Evolutionary conservation across 805 yeast species (phyloP), one percentile per base, ranked within the genome.

Genomic region (Kuraishia borneana): DNA sequence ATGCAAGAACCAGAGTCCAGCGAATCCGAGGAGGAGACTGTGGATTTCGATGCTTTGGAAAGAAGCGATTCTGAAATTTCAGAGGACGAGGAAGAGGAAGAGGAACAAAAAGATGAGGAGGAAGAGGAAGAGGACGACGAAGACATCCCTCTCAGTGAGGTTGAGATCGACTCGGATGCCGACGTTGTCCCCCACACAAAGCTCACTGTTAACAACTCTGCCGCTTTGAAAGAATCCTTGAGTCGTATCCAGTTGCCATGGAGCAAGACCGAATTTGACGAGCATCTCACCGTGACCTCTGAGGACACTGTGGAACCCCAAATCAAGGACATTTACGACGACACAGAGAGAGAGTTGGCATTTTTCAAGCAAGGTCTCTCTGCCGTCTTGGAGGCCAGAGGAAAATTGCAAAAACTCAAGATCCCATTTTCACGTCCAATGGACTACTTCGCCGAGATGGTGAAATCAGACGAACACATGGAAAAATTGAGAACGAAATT

Each of bases 391-490:
- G 73, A 69, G 45, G 95, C 83, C 18, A 77, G 89, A 50, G 55
- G 67, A 31, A 70, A 72, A 36, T 63, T 83, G 28, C 60, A 76
- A 37, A 76, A 76, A 49, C 68, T 83, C 44, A 78, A 79, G 51
- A 76, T 89, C 21, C 85, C 96, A 39, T 92, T 92, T 56, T 68
- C 94, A 20, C 75, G 98, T 57, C 99, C 99, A 25, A 63, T 73
- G 49, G 98, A 92, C 55, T 92, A 84, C 58, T 92, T 92, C 62
- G 99, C 98, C 14, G 98, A 92, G 61, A 92, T 92, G 98, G 83
- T 87, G 39, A 92, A 92, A 64, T 79, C 88, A 36, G 98, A 92
- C 58, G 96, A 85, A 56, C 99, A 92, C 59, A 92, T 92, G 98
- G 96, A 85, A 51, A 83, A 76, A 60, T 70, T 92, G 52, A 87